Evolutionary conservation across 169 alveolate genomes (phyloP).

Genomic region (Plasmodium relictum): DNA sequence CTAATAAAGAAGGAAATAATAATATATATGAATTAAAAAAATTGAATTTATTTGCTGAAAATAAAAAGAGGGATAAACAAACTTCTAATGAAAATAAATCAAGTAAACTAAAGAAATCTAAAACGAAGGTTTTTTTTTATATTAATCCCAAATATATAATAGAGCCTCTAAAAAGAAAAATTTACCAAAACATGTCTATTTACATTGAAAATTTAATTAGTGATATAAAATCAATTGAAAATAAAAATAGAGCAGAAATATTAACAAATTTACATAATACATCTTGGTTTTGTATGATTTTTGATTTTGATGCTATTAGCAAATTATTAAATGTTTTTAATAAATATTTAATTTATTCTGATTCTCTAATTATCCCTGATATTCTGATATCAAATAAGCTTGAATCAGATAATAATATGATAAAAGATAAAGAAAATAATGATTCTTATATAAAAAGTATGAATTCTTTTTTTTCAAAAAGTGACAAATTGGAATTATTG

Average conservation of each 20-base stretch:
- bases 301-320: constrained; percentile 74
- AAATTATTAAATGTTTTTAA: constrained; percentile 62
- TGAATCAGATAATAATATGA: not conserved
- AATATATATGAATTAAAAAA: constrained; percentile 39
- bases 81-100: not conserved
- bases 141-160: constrained; percentile 68
- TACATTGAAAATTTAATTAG: constrained; percentile 74
- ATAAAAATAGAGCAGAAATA: constrained; percentile 66
- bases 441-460: not conserved
- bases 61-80: constrained; percentile 18
- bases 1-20: not conserved
- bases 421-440: not conserved
- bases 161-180: constrained; percentile 67
- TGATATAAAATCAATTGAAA: constrained; percentile 52
- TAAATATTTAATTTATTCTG: constrained; percentile 72
- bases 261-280: constrained; percentile 48
- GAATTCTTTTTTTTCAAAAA: constrained; percentile 43
- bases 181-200: constrained; percentile 68
- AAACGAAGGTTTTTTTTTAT: constrained; percentile 65
- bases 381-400: constrained; percentile 17
- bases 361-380: constrained; percentile 68
- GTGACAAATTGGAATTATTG: constrained; percentile 26
- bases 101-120: constrained; percentile 21
- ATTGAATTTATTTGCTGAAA: constrained; percentile 27
- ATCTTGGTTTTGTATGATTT: constrained; percentile 70